phyloP scores from a whole-genome alignment of 305 asterid genomes.

The Fraxinus baroniana region DNA sequence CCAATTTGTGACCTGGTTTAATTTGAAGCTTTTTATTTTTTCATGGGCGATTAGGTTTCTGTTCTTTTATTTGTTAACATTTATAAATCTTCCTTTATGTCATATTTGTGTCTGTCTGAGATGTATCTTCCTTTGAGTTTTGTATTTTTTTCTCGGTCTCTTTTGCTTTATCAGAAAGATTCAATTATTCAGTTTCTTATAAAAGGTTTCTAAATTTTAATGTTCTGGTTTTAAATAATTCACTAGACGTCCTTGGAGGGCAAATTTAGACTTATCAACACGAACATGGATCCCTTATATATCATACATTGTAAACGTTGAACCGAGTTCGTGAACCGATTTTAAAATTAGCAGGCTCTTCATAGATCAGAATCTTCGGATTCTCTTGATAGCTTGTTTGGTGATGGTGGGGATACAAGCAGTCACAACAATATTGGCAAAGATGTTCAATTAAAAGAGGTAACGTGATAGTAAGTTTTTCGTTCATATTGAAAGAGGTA shows the following conservation, averaged over 20 bases:
- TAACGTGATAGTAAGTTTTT: slow-evolving; percentile 22
- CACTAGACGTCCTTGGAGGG: background rate
- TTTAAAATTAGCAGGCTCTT: slow-evolving; percentile 41
- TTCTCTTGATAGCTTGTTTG: slow-evolving; percentile 48
- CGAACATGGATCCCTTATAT: slow-evolving; percentile 2
- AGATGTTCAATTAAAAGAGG: slow-evolving; percentile 53
- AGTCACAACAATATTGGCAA: slow-evolving; percentile 27
- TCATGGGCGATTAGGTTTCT: background rate
- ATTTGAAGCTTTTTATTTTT: background rate
- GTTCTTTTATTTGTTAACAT: background rate
- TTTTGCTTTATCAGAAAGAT: background rate
- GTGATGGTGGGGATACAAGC: slow-evolving; percentile 33
- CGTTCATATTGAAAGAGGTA: background rate
- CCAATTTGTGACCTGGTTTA: slow-evolving; percentile 11
- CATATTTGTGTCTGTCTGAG: background rate
- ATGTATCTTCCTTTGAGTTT: background rate
- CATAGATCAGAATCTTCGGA: slow-evolving; percentile 49
- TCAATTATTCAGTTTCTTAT: background rate
- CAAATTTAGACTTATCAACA: background rate
- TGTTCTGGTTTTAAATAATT: background rate
- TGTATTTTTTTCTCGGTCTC: background rate
- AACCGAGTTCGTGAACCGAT: slow-evolving; percentile 16
- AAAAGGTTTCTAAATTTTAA: background rate
- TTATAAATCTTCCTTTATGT: background rate
- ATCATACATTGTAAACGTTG: background rate